A percentile compares a stretch with the other conserved stretches of the same genome.
Conservation (phyloP, 2,329 filamentous ascomycete species). For the Lasiodiplodia sp. region DNA sequence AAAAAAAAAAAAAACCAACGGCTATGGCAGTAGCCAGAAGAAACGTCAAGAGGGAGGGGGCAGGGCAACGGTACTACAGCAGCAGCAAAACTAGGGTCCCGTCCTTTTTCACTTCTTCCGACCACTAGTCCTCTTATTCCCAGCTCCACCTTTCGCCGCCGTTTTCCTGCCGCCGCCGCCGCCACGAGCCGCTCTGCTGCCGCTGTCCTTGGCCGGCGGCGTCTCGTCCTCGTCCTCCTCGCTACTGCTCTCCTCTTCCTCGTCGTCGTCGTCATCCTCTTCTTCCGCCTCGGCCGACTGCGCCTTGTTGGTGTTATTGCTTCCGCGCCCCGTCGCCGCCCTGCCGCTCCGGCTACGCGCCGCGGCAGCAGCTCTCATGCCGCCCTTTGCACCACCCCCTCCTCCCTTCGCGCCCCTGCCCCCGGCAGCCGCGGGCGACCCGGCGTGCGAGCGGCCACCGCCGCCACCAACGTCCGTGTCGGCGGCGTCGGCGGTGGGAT, state of each 20-base stretch:
- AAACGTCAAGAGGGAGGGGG: not conserved
- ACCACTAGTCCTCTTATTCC: constrained; percentile 12
- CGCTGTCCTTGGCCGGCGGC: constrained; percentile 15
- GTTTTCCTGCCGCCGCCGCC: constrained; percentile 1
- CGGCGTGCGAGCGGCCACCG: constrained; percentile 7
- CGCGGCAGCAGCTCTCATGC: constrained; percentile 35
- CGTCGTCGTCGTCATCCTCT: constrained; percentile 34
- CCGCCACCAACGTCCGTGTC: constrained; percentile 11
- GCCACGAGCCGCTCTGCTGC: constrained; percentile 4
- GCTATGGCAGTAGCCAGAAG: too few species aligned
- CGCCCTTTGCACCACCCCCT: constrained; percentile 33
- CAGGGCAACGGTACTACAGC: not conserved
- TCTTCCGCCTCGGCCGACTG: constrained; percentile 31
- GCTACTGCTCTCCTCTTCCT: constrained; percentile 36
- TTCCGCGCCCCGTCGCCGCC: not conserved
- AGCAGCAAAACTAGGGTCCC: not conserved
- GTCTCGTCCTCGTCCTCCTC: constrained; percentile 35
- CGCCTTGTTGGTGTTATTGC: not conserved
- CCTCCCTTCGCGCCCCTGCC: constrained; percentile 2
- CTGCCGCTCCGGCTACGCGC: constrained; percentile 33
- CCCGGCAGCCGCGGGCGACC: constrained; percentile 5
- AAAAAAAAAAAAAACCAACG: not conserved
- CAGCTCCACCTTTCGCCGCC: constrained; percentile 4
- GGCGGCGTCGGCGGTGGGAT: not conserved
- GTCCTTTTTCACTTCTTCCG: constrained; percentile 7